Evolutionary conservation across 2,329 filamentous ascomycete species (phyloP), one percentile per base, ranked within the genome.

Genomic region (Pezicula carpinea): DNA sequence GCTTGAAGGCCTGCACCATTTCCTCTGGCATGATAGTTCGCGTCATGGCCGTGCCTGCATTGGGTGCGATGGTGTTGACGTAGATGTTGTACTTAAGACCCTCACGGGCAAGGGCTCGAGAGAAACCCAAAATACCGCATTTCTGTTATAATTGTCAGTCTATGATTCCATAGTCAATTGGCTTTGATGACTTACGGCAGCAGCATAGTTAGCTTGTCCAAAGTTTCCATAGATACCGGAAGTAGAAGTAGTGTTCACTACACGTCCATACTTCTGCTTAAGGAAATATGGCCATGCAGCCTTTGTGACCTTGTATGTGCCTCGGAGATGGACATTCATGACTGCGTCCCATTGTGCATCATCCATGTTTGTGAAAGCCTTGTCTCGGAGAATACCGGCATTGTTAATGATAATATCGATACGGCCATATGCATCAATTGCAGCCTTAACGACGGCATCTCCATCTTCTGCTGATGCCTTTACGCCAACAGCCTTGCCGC

Each of bases 161-260:
- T 17, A 13, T 15, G 2, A 5, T 35, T 14, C 10, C 6, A 35
- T 36, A 53, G 66, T 55, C 68, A 69, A 34, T 70, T 65, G 39
- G 51, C 35, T 5, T 22, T 0, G n/a, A 21, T 13, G 33, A 76
- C 83, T 73, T 78, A 87, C 83, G 48, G 88, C 88, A 49, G 92
- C 89, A 53, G 93, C 80, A 69, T 99, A 99, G 78, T 99, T 99
- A 62, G 92, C 89, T 72, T 99, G 93, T 53, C 93, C 93, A 66
- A 99, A 99, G 79, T 96, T 99, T 59, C 93, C 93, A 67, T 99
- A 99, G 69, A 99, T 95, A 70, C 93, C 93, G 60, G 87, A 95
- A 41, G 93, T 97, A 31, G 89, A 95, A 34, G 93, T 93, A 40
- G 93, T 99, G 78, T 99, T 99, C 64, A 99, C 77, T 52, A 99